These are phyloP conservation scores for Aspergillus tamarii DNA, from an alignment of 2,329 filamentous ascomycete genomes.

Conservation along the genomic window DNA sequence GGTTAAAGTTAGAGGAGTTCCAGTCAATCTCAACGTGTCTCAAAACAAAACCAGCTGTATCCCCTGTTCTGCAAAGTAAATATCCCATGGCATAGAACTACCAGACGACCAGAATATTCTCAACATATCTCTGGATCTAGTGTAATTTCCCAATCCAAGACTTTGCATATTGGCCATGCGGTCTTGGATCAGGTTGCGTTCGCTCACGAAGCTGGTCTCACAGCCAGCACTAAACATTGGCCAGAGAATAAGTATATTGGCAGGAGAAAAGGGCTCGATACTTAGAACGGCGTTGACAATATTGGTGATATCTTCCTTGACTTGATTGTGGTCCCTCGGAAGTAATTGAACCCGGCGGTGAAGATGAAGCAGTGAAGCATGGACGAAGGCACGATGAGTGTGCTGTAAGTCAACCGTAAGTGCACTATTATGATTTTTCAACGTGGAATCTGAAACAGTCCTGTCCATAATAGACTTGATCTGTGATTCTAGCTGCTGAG, in stretches of 20 bases:
- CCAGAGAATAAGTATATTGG: slow-evolving; percentile 36
- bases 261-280: slow-evolving; percentile 26
- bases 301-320: slow-evolving; percentile 22
- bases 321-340: slow-evolving; percentile 21
- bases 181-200: slow-evolving; percentile 24
- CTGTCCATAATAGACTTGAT: slow-evolving; percentile 16
- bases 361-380: slow-evolving; percentile 32
- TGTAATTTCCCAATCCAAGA: slow-evolving; percentile 34
- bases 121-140: slow-evolving; percentile 26
- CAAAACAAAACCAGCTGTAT: slow-evolving; percentile 32
- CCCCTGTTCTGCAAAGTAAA: slow-evolving; percentile 23
- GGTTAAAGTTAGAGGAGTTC: background rate
- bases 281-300: slow-evolving; percentile 24
- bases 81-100: slow-evolving; percentile 24
- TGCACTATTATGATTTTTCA: slow-evolving; percentile 6
- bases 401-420: slow-evolving; percentile 25
- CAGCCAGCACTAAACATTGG: slow-evolving; percentile 38
- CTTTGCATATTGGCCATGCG: slow-evolving; percentile 33
- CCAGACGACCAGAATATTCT: slow-evolving; percentile 26
- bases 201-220: slow-evolving; percentile 24
- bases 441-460: slow-evolving; percentile 6
- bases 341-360: slow-evolving; percentile 30
- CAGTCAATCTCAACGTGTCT: background rate
- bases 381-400: slow-evolving; percentile 31
- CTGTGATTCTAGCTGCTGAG: slow-evolving; percentile 15